Evolutionary conservation across 2,329 filamentous ascomycete genomes (phyloP), one percentile per base, ranked within the genome.

Genomic region (Aschersonia sp.): DNA sequence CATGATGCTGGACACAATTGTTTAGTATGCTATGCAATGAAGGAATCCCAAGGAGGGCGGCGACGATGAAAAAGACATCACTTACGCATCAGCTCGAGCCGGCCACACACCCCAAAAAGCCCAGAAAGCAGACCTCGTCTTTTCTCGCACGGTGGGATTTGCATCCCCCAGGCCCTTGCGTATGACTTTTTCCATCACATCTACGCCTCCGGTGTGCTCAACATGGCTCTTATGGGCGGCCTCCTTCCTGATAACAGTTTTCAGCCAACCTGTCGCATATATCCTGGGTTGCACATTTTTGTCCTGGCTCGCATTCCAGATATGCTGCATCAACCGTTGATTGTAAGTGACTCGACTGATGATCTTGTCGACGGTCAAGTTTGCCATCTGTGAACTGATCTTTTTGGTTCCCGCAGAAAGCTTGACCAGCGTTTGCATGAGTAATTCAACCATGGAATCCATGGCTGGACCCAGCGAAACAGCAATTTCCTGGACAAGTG

Each of bases 341-440:
- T 76, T 89, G 65, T 91, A 97, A 0, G 89, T 83, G 31, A 84
- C 84, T 55, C 84, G 82, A 52, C 80, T 77, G 53, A 97, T 77
- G 47, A 98, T 82, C 28, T 74, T 79, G 54, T 92, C 83, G n/a
- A 95, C 82, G 0, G 85, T 87, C 12, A 70, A 63, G 59, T 94
- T 89, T 47, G 86, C 91, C 53, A 85, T 82, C 58, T 94, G 83
- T 1, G 88, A 88, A 49, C 79, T 82, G 55, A 98, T 95, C 64
- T 94, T 94, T 66, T 98, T 98, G 45, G 91, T 94, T 30, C 82
- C 82, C 7, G 82, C 87, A 54, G 84, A 89, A 53, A 96, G 77
- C 65, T 95, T 96, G 68, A 97, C 80, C 56, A 96, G 79, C 31
- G 80, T 84, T 59, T 95, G 89, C 66, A 97, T 78, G 29, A 96